Evolutionary conservation across 2,329 filamentous ascomycete species (phyloP), one percentile per base, ranked within the genome.

Genomic region (Didymella segeticola): DNA sequence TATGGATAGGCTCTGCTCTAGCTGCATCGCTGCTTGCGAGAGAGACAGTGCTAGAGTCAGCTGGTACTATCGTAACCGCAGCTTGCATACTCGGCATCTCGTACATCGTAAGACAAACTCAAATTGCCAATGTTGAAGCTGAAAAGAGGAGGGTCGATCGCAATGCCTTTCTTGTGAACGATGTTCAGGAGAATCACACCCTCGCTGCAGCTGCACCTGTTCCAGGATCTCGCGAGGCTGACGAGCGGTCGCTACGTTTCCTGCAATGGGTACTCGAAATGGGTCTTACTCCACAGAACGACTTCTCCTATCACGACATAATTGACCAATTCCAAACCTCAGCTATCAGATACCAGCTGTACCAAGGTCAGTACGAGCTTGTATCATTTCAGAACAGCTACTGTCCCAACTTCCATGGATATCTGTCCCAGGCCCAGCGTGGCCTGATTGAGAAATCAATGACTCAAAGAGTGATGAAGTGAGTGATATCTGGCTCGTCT

Each of bases 261-360:
- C 7, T 62, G n/a, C 60, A 62, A 33, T 58, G 47, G 43, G 43
- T 46, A 8, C 22, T 62, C 4, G 60, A 62, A 15, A 42, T 58
- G 14, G 55, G 57, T 14, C 54, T 62, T 38, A 47, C 55, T n/a
- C 50, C 50, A 2, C 45, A 36, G 30, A 53, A 59, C 23, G 61
- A 63, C 43, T 63, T 52, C 30, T 57, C 57, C 11, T 43, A 58
- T 38, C 50, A 62, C 30, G 52, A 60, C 46, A 49, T 56, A n/a
- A 58, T 64, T 26, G 61, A 64, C 25, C 61, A 64, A 27, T 64
- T 64, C 26, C 59, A 64, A 34, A 61, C 61, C 6, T 51, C 57
- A 5, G 61, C 61, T 5, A 43, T 58, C 9, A 51, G 61, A 19
- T 64, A 64, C 34, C 59, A 64, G 33, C 37, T 64, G 4, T 64